These are phyloP conservation scores for Lepidium campestre DNA, from an alignment of 441 rosid species.

Conservation along the genomic window DNA sequence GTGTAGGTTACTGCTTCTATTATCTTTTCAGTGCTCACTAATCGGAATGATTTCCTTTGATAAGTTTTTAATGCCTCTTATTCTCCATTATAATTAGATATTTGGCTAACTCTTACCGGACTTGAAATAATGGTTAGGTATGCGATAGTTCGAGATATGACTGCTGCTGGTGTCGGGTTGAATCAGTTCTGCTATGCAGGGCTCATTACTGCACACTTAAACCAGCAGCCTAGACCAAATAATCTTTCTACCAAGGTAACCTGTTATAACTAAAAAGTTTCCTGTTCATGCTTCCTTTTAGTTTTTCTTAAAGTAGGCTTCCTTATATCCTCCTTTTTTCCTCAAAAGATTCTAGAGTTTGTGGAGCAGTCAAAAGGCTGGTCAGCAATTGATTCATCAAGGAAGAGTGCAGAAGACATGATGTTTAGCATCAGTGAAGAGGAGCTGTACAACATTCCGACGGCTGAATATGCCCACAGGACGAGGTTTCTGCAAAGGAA, in stretches of 20 bases:
- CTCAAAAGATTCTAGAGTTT: slow-evolving; percentile 67
- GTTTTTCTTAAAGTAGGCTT: not conserved
- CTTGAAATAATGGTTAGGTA: slow-evolving; percentile 37
- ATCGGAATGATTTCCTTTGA: not conserved
- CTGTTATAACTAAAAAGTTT: not conserved
- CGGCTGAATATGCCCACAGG: slow-evolving; percentile 64
- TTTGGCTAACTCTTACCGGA: not conserved
- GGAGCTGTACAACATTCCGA: slow-evolving; percentile 81
- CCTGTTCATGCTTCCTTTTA: not conserved
- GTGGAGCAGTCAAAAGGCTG: slow-evolving; percentile 88
- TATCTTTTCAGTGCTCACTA: slow-evolving; percentile 5
- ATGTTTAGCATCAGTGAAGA: slow-evolving; percentile 78
- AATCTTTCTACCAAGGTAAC: slow-evolving; percentile 67
- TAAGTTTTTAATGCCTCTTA: not conserved
- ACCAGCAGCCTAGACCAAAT: slow-evolving; percentile 57
- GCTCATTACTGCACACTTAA: slow-evolving; percentile 72
- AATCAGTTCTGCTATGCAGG: slow-evolving; percentile 97
- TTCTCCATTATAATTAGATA: not conserved
- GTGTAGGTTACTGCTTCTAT: slow-evolving; percentile 55
- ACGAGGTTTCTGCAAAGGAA: slow-evolving; percentile 55
- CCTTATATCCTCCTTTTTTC: slow-evolving; percentile 17
- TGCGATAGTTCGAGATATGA: slow-evolving; percentile 93
- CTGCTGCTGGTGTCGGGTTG: slow-evolving; percentile 90
- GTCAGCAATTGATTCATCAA: slow-evolving; percentile 66
- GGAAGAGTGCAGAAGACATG: slow-evolving; percentile 52